These are phyloP conservation scores for Pestalotiopsis sp. DNA, from an alignment of 2,329 filamentous ascomycete species.

Conservation along the genomic window DNA sequence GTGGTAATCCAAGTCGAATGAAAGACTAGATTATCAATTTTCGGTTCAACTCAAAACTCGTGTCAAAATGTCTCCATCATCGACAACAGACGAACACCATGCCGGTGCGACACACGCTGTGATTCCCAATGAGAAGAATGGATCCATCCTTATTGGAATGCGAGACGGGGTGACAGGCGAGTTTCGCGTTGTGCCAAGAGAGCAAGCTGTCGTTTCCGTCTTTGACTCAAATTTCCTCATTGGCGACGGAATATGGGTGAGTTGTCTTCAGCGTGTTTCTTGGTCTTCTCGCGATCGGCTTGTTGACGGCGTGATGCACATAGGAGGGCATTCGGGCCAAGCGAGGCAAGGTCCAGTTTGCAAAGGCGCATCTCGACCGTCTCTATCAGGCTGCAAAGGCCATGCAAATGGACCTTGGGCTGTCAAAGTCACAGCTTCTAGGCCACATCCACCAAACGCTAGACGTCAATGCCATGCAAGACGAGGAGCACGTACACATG, in stretches of 20 bases:
- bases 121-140: not conserved
- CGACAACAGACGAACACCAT: not conserved
- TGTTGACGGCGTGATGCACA: not conserved
- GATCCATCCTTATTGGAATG: slow-evolving; percentile 22
- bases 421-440: slow-evolving; percentile 28
- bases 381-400: slow-evolving; percentile 32
- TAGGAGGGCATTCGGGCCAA: slow-evolving; percentile 31
- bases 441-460: slow-evolving; percentile 27
- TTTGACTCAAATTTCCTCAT: slow-evolving; percentile 33
- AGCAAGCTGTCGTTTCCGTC: slow-evolving; percentile 27
- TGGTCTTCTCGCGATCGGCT: not conserved
- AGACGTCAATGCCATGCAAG: slow-evolving; percentile 29
- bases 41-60: not conserved
- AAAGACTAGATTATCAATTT: not conserved
- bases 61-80: not conserved
- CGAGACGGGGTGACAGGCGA: slow-evolving; percentile 27
- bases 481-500: slow-evolving; percentile 31
- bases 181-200: slow-evolving; percentile 25
- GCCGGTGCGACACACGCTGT: not conserved
- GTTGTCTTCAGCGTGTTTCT: not conserved
- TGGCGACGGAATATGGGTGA: slow-evolving; percentile 31
- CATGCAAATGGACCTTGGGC: slow-evolving; percentile 32
- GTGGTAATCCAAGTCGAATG: not conserved
- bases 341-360: slow-evolving; percentile 28
- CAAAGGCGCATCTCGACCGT: slow-evolving; percentile 29